Evolutionary conservation across 805 yeast genomes (phyloP), one percentile per base, ranked within the genome.

Genomic region (Schizosaccharomyces lindneri): DNA sequence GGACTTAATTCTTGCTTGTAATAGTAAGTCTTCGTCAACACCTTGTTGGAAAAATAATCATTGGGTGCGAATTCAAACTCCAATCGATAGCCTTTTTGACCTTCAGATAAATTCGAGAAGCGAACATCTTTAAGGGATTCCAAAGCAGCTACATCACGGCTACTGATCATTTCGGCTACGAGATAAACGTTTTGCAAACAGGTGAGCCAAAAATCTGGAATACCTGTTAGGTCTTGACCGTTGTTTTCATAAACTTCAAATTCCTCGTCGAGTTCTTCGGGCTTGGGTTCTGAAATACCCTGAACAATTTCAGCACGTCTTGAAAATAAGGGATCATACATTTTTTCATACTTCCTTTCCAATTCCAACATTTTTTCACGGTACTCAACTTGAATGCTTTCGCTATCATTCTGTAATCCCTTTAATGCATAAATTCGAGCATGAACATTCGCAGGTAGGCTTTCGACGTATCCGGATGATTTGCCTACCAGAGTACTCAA

Each of bases 201-300:
- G 21, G 97, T 93, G 68, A 90, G 78, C 98, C 98, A 93, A 77
- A 93, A 93, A 60, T 85, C 82, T 63, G 98, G 97, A 66, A 93
- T 80, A 65, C 98, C 98, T 64, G 76, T 76, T 60, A 76, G 73
- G 24, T 72, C 75, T 39, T 71, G 76, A 0, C 69, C 70, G 29
- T 64, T 65, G 32, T 65, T 48, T 62, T 70, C 60, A 41, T 73
- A 78, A n/a, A 72, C 78, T 19, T 73, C 79, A 4, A 72, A 78
- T 11, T 73, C 78, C 1, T 72, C 77, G 4, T 72, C 76, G 63
- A 89, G 75, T 71, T 88, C 95, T 64, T 81, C 89, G 2, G 76
- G 73, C 19, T 85, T 79, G 59, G 97, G 97, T 72, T 87, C 89
- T 55, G 74, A 72, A 11, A 73, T 76, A 64, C 98, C 98, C 64